These are phyloP conservation scores for Pyrenophora seminiperda DNA, from an alignment of 2,329 filamentous ascomycete genomes.

Conservation along the genomic window DNA sequence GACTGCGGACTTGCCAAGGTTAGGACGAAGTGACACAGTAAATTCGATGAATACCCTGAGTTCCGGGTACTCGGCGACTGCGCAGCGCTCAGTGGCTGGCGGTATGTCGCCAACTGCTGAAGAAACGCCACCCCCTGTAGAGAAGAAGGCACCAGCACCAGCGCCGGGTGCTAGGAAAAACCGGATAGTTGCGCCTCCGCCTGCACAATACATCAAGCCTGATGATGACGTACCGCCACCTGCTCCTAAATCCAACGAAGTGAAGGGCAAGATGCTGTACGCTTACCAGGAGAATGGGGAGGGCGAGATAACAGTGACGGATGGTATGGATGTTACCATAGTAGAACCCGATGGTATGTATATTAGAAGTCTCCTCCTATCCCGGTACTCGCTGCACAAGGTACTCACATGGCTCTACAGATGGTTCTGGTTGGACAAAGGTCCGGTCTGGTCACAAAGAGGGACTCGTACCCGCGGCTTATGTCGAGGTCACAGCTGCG, in stretches of 20 bases:
- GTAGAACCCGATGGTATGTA: constrained; percentile 85
- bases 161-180: constrained; percentile 57
- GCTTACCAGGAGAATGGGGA: constrained; percentile 78
- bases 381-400: constrained; percentile 18
- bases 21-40: constrained; percentile 85
- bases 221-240: constrained; percentile 54
- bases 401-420: constrained; percentile 54
- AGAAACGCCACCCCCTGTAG: constrained; percentile 46
- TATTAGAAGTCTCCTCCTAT: constrained; percentile 19
- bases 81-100: constrained; percentile 75
- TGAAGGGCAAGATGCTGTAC: constrained; percentile 88
- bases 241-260: constrained; percentile 54
- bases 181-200: constrained; percentile 85
- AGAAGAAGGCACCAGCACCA: constrained; percentile 42
- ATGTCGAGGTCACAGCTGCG: constrained; percentile 68
- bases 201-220: constrained; percentile 76
- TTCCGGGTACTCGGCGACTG: constrained; percentile 83
- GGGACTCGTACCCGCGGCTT: constrained; percentile 85
- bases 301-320: constrained; percentile 79
- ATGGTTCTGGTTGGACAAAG: constrained; percentile 90
- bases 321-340: constrained; percentile 77
- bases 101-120: constrained; percentile 59
- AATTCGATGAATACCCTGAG: constrained; percentile 75
- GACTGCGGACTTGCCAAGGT: constrained; percentile 66
- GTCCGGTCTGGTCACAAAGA: constrained; percentile 75